Evolutionary conservation across 2,329 filamentous ascomycete genomes (phyloP).

Genomic region (Hansfordia pulvinata): DNA sequence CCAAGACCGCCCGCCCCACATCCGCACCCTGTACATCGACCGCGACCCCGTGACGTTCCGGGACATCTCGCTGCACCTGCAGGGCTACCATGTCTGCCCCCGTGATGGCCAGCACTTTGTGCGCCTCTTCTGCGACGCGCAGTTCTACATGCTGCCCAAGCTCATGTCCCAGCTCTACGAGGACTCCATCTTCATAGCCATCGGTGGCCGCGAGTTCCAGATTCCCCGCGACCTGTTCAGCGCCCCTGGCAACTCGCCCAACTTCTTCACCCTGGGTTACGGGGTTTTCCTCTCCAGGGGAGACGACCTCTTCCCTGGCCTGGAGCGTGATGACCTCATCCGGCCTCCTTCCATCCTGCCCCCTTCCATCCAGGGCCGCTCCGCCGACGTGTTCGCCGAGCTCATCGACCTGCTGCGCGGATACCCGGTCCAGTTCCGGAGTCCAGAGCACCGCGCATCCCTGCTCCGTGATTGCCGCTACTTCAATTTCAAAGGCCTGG

Average conservation of each 20-base stretch:
- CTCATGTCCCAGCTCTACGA: slow-evolving; percentile 85
- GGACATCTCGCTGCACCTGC: slow-evolving; percentile 81
- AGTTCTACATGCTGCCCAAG: slow-evolving; percentile 84
- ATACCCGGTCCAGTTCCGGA: slow-evolving; percentile 65
- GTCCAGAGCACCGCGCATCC: slow-evolving; percentile 62
- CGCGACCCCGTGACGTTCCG: slow-evolving; percentile 79
- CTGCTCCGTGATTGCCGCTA: slow-evolving; percentile 81
- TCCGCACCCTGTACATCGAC: slow-evolving; percentile 88
- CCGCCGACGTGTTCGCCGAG: slow-evolving; percentile 73
- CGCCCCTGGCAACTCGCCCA: slow-evolving; percentile 77
- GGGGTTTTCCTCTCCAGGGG: slow-evolving; percentile 75
- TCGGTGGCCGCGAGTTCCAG: slow-evolving; percentile 77
- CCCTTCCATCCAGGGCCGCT: slow-evolving; percentile 67
- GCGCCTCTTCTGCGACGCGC: slow-evolving; percentile 83
- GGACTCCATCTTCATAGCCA: slow-evolving; percentile 82
- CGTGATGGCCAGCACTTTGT: slow-evolving; percentile 79
- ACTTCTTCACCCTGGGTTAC: slow-evolving; percentile 90
- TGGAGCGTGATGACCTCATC: slow-evolving; percentile 65
- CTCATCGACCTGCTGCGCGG: slow-evolving; percentile 71
- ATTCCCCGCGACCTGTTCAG: slow-evolving; percentile 82
- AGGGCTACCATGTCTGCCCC: slow-evolving; percentile 80
- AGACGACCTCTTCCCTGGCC: slow-evolving; percentile 70
- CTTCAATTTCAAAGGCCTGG: slow-evolving; percentile 82
- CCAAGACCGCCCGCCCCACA: slow-evolving; percentile 29
- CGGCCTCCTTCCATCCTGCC: slow-evolving; percentile 79